Conservation (phyloP, 768 basidiomycete genomes). For the Xerocomus potaroensis region DNA sequence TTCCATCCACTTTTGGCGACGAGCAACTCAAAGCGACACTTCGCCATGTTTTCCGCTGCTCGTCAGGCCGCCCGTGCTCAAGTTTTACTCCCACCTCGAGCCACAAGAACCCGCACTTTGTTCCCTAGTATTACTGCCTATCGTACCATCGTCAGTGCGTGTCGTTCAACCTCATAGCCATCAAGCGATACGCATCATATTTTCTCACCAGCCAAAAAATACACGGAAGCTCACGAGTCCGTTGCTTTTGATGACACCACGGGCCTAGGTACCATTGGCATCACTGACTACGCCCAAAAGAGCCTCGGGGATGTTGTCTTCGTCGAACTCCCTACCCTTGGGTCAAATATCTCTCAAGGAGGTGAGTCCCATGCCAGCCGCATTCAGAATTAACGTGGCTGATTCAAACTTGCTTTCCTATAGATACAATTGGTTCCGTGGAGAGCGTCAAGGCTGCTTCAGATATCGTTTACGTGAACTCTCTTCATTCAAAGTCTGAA, state of each 20-base stretch:
- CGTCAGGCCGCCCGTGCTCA: constrained; percentile 15
- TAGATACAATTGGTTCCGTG: constrained; percentile 86
- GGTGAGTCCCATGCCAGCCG: constrained; percentile 47
- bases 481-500: neutral
- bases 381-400: constrained; percentile 5
- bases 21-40: neutral
- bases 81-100: constrained; percentile 2
- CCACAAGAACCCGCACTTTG: neutral
- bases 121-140: constrained; percentile 4
- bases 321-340: constrained; percentile 79
- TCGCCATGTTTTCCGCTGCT: constrained; percentile 17
- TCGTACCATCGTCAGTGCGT: constrained; percentile 28
- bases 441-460: constrained; percentile 97
- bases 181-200: neutral
- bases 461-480: constrained; percentile 64
- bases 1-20: neutral
- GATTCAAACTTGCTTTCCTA: neutral
- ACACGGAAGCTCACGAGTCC: constrained; percentile 85
- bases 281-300: constrained; percentile 91
- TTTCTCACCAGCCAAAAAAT: constrained; percentile 58
- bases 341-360: constrained; percentile 60
- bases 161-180: neutral
- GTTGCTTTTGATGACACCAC: constrained; percentile 74
- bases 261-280: constrained; percentile 72
- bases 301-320: constrained; percentile 96